Conservation (phyloP, 306 rosid genomes). For the Mucuna pruriens region DNA sequence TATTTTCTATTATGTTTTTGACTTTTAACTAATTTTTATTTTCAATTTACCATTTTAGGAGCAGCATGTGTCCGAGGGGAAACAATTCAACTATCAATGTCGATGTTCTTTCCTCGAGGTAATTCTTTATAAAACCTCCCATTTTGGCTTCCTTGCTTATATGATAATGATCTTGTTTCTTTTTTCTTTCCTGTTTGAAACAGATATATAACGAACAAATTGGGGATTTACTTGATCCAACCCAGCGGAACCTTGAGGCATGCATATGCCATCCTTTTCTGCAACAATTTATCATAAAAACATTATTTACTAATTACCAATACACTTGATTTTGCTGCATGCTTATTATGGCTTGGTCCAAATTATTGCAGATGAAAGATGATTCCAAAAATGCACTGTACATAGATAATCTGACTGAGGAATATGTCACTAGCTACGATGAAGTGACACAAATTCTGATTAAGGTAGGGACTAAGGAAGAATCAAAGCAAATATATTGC, state of each 20-base stretch:
- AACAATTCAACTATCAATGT: conserved; percentile 81
- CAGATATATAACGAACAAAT: conserved; percentile 56
- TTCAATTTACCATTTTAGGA: conserved; percentile 57
- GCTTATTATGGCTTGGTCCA: not conserved
- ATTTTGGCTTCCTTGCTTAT: conserved; percentile 16
- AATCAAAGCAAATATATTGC: not conserved
- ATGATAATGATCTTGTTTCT: conserved; percentile 44
- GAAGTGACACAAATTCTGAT: conserved; percentile 87
- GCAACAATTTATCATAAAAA: conserved; percentile 21
- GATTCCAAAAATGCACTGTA: conserved; percentile 70
- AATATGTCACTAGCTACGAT: conserved; percentile 87
- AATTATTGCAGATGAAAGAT: conserved; percentile 69
- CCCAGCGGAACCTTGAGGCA: conserved; percentile 85
- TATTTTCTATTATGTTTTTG: not conserved
- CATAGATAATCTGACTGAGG: conserved; percentile 89
- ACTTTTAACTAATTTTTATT: conserved; percentile 34
- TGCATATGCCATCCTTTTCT: conserved; percentile 22
- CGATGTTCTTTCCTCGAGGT: conserved; percentile 98
- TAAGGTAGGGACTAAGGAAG: conserved; percentile 65
- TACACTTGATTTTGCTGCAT: conserved; percentile 9
- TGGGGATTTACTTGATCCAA: conserved; percentile 57
- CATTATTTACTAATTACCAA: not conserved
- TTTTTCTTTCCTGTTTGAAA: not conserved
- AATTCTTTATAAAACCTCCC: not conserved
- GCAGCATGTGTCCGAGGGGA: conserved; percentile 69